These are phyloP conservation scores for Gracilaria vermiculophylla DNA, from an alignment of 23 red algal species.

Conservation along the genomic window DNA sequence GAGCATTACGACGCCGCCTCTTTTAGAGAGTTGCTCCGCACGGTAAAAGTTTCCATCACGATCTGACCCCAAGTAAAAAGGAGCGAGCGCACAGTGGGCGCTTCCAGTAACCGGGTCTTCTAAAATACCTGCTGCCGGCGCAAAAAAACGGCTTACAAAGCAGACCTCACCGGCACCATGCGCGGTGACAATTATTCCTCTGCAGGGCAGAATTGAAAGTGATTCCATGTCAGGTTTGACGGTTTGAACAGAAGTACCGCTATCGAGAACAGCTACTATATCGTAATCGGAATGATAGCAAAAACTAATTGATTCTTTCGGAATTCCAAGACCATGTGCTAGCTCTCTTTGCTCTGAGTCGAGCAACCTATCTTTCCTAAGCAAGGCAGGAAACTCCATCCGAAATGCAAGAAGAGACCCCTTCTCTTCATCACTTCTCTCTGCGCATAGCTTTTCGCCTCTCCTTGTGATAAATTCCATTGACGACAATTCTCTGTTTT, in stretches of 20 bases:
- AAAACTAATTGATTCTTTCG: background rate
- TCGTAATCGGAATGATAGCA: slow-evolving; percentile 25
- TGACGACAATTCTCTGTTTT: background rate
- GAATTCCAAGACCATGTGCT: background rate
- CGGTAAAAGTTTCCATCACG: background rate
- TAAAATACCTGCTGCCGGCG: background rate
- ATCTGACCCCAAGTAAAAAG: background rate
- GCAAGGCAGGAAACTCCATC: slow-evolving; percentile 10
- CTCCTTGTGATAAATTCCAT: background rate
- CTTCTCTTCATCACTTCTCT: background rate
- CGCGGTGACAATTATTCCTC: slow-evolving; percentile 16
- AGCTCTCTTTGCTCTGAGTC: background rate
- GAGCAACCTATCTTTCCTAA: background rate
- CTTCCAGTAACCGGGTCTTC: slow-evolving; percentile 39
- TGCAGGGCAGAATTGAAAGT: background rate
- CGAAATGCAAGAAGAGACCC: background rate
- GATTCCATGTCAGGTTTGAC: background rate
- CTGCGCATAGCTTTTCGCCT: background rate
- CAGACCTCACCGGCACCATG: background rate
- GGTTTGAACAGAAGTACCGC: background rate
- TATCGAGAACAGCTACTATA: background rate
- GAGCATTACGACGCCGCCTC: background rate
- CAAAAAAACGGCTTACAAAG: slow-evolving; percentile 23
- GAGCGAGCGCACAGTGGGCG: slow-evolving; percentile 19
- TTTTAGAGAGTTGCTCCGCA: background rate